Evolutionary conservation across 2,329 filamentous ascomycete species (phyloP).

Genomic region (Cladosporium halotolerans): DNA sequence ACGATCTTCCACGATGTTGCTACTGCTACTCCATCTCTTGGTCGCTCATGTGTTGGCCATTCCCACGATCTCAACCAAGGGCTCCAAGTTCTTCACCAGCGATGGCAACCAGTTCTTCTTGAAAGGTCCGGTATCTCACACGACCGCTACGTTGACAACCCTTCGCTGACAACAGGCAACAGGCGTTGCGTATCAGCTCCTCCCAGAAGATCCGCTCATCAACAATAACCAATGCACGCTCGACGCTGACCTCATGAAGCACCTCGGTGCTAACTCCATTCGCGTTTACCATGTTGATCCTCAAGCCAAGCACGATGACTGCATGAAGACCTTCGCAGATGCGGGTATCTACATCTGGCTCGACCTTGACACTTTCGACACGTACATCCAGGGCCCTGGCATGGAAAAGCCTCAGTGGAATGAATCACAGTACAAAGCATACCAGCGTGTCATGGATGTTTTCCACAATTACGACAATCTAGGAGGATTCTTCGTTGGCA

Average conservation of each 20-base stretch:
- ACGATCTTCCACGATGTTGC: not conserved
- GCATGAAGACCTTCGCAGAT: constrained; percentile 73
- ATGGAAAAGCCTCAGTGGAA: constrained; percentile 61
- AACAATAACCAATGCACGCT: constrained; percentile 68
- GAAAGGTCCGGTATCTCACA: constrained; percentile 55
- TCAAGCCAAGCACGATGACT: constrained; percentile 62
- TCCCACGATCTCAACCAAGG: constrained; percentile 54
- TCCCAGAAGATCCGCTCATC: constrained; percentile 67
- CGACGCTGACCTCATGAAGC: constrained; percentile 72
- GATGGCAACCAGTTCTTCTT: constrained; percentile 78
- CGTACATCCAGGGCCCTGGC: constrained; percentile 48
- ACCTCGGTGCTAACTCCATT: constrained; percentile 74
- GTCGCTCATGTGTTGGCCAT: constrained; percentile 34
- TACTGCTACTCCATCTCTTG: constrained; percentile 6
- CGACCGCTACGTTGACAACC: not conserved
- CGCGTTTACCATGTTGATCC: constrained; percentile 81
- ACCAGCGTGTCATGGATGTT: constrained; percentile 66
- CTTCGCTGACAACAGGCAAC: constrained; percentile 36
- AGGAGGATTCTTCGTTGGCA: constrained; percentile 79
- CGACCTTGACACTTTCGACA: constrained; percentile 71
- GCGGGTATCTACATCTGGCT: constrained; percentile 79
- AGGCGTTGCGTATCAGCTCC: constrained; percentile 41
- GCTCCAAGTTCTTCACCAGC: constrained; percentile 78
- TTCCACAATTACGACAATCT: constrained; percentile 75
- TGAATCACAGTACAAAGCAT: constrained; percentile 60